A percentile compares a stretch with the other conserved stretches of the same genome.
These are phyloP conservation scores for Hemisphaericaspora xylofermentans DNA, from an alignment of 1,139 yeast species.

Conservation along the genomic window DNA sequence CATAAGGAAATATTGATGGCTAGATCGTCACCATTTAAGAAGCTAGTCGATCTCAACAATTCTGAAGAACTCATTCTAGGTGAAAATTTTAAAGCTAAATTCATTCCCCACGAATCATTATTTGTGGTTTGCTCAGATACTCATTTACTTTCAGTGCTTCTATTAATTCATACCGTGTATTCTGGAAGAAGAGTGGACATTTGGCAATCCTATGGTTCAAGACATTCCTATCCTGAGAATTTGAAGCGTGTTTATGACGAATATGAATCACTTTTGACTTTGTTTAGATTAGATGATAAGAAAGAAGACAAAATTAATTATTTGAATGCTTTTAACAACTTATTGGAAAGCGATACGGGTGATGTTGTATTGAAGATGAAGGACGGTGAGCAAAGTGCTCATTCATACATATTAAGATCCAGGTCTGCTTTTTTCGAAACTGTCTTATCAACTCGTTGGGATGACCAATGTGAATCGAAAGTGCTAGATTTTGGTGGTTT, in stretches of 20 bases:
- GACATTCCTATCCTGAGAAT: slow-evolving; percentile 10
- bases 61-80: slow-evolving; percentile 17
- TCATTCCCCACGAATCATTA: slow-evolving; percentile 16
- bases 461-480: slow-evolving; percentile 9
- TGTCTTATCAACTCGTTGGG: slow-evolving; percentile 58
- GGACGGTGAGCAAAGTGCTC: slow-evolving; percentile 44
- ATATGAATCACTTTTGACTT: slow-evolving; percentile 9
- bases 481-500: slow-evolving; percentile 48
- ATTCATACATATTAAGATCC: slow-evolving; percentile 51
- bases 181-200: slow-evolving; percentile 24
- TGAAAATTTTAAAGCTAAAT: slow-evolving; percentile 25
- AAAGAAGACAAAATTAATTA: neutral
- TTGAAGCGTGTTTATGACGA: slow-evolving; percentile 11
- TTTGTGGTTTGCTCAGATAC: slow-evolving; percentile 19
- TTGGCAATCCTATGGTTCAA: slow-evolving; percentile 10
- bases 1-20: slow-evolving; percentile 30
- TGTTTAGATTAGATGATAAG: slow-evolving; percentile 9
- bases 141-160: slow-evolving; percentile 27
- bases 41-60: slow-evolving; percentile 20
- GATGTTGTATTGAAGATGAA: slow-evolving; percentile 31
- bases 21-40: slow-evolving; percentile 29
- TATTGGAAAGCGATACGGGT: slow-evolving; percentile 17
- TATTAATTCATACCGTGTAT: slow-evolving; percentile 36
- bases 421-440: slow-evolving; percentile 69
- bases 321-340: slow-evolving; percentile 13